phyloP scores from a whole-genome alignment of 176 grass and related monocot genomes.

The Oryza punctata region DNA sequence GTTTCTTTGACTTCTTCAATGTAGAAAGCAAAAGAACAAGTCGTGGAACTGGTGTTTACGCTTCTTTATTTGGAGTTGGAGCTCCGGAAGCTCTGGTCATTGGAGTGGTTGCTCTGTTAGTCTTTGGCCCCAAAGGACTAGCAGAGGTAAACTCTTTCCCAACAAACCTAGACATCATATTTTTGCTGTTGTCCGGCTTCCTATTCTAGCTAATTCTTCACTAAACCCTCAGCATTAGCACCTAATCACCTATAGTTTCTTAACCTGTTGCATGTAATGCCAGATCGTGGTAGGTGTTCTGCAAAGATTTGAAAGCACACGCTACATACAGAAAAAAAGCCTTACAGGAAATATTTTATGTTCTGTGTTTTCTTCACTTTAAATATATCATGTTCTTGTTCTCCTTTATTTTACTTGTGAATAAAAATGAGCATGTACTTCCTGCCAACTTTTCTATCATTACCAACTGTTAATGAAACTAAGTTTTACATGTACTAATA shows the following conservation, averaged over 20 bases:
- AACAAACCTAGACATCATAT: neutral
- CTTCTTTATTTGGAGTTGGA: conserved; percentile 96
- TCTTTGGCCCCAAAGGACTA: conserved; percentile 96
- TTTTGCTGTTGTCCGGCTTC: neutral
- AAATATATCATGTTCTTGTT: neutral
- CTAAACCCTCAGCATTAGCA: neutral
- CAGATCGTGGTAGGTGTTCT: neutral
- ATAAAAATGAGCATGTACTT: neutral
- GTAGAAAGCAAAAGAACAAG: conserved; percentile 52
- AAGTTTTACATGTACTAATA: neutral
- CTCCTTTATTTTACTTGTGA: conserved; percentile 3
- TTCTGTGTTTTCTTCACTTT: neutral
- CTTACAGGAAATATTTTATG: neutral
- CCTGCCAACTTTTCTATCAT: conserved; percentile 4
- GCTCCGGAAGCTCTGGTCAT: conserved; percentile 94
- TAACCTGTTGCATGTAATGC: neutral
- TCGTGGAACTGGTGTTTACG: conserved; percentile 59
- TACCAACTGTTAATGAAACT: neutral
- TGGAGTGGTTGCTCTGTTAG: conserved; percentile 88
- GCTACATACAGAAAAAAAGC: neutral
- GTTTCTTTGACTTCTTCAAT: conserved; percentile 1
- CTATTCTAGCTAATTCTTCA: neutral
- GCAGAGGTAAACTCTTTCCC: conserved; percentile 64
- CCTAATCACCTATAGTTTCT: neutral
- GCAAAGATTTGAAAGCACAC: neutral